A percentile compares a stretch with the other conserved stretches of the same genome.
Conservation (phyloP, 108 stramenopile species). For the Mediolabrus comicus region DNA sequence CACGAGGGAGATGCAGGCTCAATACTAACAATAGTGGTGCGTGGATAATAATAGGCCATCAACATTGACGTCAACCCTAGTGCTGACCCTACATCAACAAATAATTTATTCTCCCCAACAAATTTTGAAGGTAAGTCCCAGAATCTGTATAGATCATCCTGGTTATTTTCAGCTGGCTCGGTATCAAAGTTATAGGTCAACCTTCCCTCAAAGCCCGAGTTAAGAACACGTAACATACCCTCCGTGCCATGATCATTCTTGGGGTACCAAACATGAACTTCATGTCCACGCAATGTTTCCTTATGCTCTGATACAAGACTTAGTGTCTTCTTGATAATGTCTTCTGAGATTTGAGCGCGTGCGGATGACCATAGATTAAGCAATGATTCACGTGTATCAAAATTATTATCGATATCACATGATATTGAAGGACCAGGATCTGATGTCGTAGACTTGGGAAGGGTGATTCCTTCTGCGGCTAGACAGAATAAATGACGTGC, state of each 20-base stretch:
- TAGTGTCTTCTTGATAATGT: slow-evolving; percentile 47
- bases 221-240: slow-evolving; percentile 54
- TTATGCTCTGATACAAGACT: slow-evolving; percentile 50
- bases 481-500: slow-evolving; percentile 73
- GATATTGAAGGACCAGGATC: slow-evolving; percentile 24
- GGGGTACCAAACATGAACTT: slow-evolving; percentile 72
- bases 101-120: slow-evolving; percentile 65
- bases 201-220: slow-evolving; percentile 41
- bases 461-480: slow-evolving; percentile 53
- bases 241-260: slow-evolving; percentile 50
- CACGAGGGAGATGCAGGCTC: slow-evolving; percentile 80
- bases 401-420: slow-evolving; percentile 24
- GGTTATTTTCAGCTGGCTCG: slow-evolving; percentile 37
- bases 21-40: slow-evolving; percentile 65
- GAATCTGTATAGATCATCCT: slow-evolving; percentile 42
- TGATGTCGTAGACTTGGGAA: slow-evolving; percentile 38
- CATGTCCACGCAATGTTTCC: slow-evolving; percentile 38
- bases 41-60: slow-evolving; percentile 59
- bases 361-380: slow-evolving; percentile 73
- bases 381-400: slow-evolving; percentile 53
- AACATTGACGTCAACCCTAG: slow-evolving; percentile 71
- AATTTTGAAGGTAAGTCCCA: slow-evolving; percentile 46
- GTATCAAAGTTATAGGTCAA: slow-evolving; percentile 49
- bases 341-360: slow-evolving; percentile 57
- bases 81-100: slow-evolving; percentile 77